Evolutionary conservation across 768 basidiomycete genomes (phyloP).

Genomic region (Sporobolomyces phaffii): DNA sequence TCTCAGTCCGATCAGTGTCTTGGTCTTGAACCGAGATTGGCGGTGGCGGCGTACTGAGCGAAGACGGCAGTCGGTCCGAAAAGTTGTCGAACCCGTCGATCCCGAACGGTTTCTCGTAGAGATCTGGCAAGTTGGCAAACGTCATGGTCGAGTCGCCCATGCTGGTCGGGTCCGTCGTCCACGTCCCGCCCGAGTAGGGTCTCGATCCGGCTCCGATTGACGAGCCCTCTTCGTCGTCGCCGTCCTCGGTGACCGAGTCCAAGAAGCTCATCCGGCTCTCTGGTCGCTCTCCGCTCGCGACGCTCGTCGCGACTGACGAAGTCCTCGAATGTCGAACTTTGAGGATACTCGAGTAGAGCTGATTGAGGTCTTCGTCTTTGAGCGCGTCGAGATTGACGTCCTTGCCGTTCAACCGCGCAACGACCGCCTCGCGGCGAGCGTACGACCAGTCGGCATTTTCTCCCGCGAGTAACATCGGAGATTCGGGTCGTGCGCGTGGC

Average conservation of each 20-base stretch:
- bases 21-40: conserved; percentile 52
- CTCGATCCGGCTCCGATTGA: conserved; percentile 45
- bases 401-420: conserved; percentile 68
- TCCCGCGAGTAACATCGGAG: conserved; percentile 61
- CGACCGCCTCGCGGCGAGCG: conserved; percentile 87
- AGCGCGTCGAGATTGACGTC: conserved; percentile 87
- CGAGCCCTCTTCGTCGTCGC: conserved; percentile 36
- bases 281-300: conserved; percentile 65
- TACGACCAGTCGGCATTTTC: conserved; percentile 93
- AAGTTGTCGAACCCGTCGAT: conserved; percentile 9
- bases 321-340: conserved; percentile 76
- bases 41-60: conserved; percentile 5
- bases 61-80: background rate
- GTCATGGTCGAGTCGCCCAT: conserved; percentile 55
- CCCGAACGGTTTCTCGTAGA: conserved; percentile 52
- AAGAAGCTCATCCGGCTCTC: conserved; percentile 56
- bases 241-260: conserved; percentile 39
- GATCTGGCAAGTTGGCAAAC: conserved; percentile 55
- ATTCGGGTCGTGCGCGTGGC: conserved; percentile 61
- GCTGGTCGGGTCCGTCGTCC: conserved; percentile 77
- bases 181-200: conserved; percentile 66
- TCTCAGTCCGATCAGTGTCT: conserved; percentile 53
- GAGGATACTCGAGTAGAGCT: conserved; percentile 77
- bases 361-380: conserved; percentile 77
- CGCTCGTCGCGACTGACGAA: conserved; percentile 49